Conservation (phyloP, 768 basidiomycete species). For the Hirschioporus abietinus region DNA sequence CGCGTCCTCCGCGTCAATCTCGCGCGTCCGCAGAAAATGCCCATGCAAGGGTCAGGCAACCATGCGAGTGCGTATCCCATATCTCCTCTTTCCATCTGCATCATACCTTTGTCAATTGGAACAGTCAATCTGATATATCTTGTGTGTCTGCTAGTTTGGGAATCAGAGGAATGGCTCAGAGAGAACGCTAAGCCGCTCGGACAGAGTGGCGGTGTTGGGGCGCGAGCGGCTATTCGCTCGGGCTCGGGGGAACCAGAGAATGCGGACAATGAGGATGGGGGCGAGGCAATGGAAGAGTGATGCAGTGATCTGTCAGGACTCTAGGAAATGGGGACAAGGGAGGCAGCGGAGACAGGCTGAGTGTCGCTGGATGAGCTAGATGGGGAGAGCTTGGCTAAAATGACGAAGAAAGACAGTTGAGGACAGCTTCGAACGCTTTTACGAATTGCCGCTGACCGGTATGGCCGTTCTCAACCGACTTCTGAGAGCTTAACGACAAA, state of each 20-base stretch:
- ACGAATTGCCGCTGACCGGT: background rate
- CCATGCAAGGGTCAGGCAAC: conserved; percentile 57
- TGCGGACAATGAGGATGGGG: conserved; percentile 23
- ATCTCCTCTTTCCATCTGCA: conserved; percentile 5
- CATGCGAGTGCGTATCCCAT: conserved; percentile 56
- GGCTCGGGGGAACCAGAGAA: conserved; percentile 13
- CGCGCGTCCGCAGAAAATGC: conserved; percentile 75
- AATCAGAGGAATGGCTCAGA: conserved; percentile 90
- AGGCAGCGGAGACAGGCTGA: background rate
- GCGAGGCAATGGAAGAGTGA: conserved; percentile 68
- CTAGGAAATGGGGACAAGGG: background rate
- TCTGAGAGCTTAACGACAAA: background rate
- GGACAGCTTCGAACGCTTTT: background rate
- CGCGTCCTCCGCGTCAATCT: conserved; percentile 78
- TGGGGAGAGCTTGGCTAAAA: background rate
- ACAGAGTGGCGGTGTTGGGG: conserved; percentile 51
- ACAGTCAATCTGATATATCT: conserved; percentile 5
- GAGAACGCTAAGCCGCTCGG: conserved; percentile 74
- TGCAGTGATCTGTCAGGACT: background rate
- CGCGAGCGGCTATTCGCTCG: conserved; percentile 6
- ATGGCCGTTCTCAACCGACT: background rate
- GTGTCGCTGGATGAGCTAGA: background rate
- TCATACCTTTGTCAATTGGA: conserved; percentile 5
- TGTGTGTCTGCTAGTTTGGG: conserved; percentile 65
- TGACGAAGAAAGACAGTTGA: background rate